Percentiles rank a stretch among this genome's conserved stretches.
Conservation (phyloP, 495 filamentous ascomycete species). For the Lasiosphaeria miniovina region DNA sequence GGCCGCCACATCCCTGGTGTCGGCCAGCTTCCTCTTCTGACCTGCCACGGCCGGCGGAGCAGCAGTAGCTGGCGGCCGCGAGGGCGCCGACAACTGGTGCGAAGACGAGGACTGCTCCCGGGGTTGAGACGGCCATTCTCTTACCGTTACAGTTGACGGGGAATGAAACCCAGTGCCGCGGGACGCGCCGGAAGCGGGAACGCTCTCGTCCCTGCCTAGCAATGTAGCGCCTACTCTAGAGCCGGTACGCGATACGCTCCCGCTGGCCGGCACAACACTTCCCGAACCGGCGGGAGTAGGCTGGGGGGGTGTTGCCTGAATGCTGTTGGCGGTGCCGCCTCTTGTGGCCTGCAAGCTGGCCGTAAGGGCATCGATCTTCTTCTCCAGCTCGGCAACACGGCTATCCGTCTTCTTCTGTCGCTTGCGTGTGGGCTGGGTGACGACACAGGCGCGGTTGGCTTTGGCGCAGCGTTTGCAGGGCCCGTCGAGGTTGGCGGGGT, state of each 20-base stretch:
- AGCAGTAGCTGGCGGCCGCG: neutral
- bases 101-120: constrained; percentile 5
- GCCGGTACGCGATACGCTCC: neutral
- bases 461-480: constrained; percentile 87
- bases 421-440: constrained; percentile 80
- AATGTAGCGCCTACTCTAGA: neutral
- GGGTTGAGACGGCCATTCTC: constrained; percentile 6
- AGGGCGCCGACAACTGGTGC: neutral
- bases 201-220: neutral
- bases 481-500: constrained; percentile 56
- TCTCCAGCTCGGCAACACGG: constrained; percentile 88
- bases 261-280: neutral
- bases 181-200: neutral
- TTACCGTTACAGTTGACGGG: neutral
- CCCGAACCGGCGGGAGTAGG: neutral
- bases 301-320: neutral
- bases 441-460: constrained; percentile 71
- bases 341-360: constrained; percentile 65
- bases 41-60: constrained; percentile 38
- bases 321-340: constrained; percentile 16
- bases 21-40: constrained; percentile 47
- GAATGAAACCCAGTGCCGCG: neutral
- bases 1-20: constrained; percentile 20
- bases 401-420: constrained; percentile 92
- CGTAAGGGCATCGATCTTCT: constrained; percentile 87